Conservation (phyloP, 2,329 filamentous ascomycete genomes). For the Neopestalotiopsis rosae region DNA sequence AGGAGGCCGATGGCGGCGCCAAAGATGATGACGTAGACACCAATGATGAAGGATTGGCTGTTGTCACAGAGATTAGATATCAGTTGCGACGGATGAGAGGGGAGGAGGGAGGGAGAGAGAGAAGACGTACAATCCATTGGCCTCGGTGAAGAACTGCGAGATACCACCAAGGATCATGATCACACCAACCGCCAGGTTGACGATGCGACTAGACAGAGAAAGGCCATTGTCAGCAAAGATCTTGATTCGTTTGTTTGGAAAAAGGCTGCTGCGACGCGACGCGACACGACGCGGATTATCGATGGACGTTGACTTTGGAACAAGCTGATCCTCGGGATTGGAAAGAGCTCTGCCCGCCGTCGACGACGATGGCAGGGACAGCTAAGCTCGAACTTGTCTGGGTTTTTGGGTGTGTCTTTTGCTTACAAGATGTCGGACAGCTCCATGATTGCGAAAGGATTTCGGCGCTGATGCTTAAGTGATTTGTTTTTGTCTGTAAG, state of each 20-base stretch:
- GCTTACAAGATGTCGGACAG: conserved; percentile 91
- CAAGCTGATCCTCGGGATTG: not conserved
- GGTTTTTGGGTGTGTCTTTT: conserved; percentile 19
- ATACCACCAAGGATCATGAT: conserved; percentile 88
- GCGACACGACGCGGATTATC: too few species aligned
- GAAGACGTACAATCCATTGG: conserved; percentile 56
- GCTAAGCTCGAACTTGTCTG: conserved; percentile 11
- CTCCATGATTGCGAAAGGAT: conserved; percentile 67
- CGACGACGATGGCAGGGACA: not conserved
- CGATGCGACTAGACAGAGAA: conserved; percentile 73
- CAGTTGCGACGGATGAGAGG: conserved; percentile 13
- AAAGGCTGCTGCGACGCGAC: too few species aligned
- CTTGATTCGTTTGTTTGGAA: not conserved
- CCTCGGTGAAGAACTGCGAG: conserved; percentile 68
- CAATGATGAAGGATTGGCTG: conserved; percentile 78
- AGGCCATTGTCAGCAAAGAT: conserved; percentile 24
- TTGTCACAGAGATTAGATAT: not conserved
- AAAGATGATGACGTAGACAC: conserved; percentile 88
- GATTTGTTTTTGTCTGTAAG: not conserved
- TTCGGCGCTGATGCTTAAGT: not conserved
- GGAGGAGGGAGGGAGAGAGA: conserved; percentile 38
- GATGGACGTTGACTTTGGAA: too few species aligned
- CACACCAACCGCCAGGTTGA: conserved; percentile 87
- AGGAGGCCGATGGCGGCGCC: conserved; percentile 78
- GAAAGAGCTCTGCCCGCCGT: not conserved